Conservation (phyloP, 495 filamentous ascomycete species). For the Penicillium cataractarum region DNA sequence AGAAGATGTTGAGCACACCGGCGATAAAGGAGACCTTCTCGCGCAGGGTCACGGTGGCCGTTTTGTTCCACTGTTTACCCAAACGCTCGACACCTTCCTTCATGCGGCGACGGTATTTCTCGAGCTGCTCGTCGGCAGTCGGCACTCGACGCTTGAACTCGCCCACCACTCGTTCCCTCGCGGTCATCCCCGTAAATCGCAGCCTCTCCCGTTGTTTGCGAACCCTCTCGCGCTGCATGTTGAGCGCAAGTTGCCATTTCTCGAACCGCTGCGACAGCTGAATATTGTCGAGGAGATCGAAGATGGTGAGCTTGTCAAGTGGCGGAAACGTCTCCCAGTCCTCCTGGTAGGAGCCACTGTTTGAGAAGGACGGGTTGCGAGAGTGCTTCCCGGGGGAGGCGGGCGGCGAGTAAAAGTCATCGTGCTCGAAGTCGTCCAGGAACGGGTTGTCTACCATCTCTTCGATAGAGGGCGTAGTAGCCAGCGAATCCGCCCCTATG, state of each 20-base stretch:
- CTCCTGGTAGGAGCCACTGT: constrained; percentile 78
- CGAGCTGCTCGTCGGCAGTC: constrained; percentile 87
- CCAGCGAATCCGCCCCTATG: constrained; percentile 33
- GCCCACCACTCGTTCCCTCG: constrained; percentile 76
- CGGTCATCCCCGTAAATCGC: constrained; percentile 56
- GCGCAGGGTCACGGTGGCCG: constrained; percentile 80
- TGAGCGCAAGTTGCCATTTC: constrained; percentile 77
- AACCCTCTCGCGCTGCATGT: constrained; percentile 82
- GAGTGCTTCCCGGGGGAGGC: constrained; percentile 55
- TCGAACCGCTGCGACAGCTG: constrained; percentile 87
- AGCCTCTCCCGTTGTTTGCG: constrained; percentile 79
- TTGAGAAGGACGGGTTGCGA: constrained; percentile 73
- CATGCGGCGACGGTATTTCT: constrained; percentile 88
- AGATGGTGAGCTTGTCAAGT: constrained; percentile 86
- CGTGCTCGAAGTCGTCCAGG: constrained; percentile 32
- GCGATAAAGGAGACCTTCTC: constrained; percentile 97
- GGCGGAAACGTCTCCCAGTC: constrained; percentile 89
- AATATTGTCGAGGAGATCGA: constrained; percentile 93
- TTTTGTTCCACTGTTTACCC: constrained; percentile 82
- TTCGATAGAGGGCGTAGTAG: constrained; percentile 28
- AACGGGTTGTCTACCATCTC: constrained; percentile 14
- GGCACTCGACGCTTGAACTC: constrained; percentile 84
- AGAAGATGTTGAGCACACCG: constrained; percentile 94
- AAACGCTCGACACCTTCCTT: constrained; percentile 84
- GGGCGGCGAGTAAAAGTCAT: constrained; percentile 43